Evolutionary conservation across 192 early-diverging fungal genomes (phyloP).

Genomic region (Chytriomyces sp.): DNA sequence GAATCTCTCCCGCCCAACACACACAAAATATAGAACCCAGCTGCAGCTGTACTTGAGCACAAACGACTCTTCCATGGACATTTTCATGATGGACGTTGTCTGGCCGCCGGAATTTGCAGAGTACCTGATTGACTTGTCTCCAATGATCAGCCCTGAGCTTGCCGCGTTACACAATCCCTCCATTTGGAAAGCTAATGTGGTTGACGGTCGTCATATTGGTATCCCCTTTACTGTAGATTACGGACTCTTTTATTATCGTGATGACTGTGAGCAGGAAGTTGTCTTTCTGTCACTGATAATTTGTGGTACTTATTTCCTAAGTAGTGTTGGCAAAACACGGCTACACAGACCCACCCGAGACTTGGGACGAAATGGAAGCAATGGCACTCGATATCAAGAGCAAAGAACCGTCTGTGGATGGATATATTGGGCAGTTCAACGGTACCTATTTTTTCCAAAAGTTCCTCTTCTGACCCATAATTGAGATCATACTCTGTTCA

Average conservation of each 20-base stretch:
- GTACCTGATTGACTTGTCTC: background rate
- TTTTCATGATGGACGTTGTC: constrained; percentile 3
- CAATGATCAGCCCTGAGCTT: background rate
- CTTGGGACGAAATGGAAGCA: constrained; percentile 45
- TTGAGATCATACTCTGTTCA: background rate
- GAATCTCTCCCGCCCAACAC: background rate
- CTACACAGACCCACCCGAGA: constrained; percentile 14
- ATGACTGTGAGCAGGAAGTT: background rate
- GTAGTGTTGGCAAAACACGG: constrained; percentile 20
- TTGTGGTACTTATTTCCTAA: background rate
- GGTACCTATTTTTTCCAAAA: background rate
- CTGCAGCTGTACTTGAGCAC: background rate
- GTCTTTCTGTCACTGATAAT: background rate
- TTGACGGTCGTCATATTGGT: background rate
- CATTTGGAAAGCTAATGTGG: background rate
- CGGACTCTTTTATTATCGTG: constrained; percentile 16
- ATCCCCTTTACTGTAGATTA: constrained; percentile 16
- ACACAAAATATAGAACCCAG: background rate
- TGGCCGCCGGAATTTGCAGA: background rate
- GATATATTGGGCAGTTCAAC: constrained; percentile 35
- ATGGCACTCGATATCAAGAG: constrained; percentile 20
- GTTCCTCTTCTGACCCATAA: no score
- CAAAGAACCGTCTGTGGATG: constrained; percentile 23
- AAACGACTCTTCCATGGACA: background rate
- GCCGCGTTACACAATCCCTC: background rate